Conservation (phyloP, 1,284 basidiomycete species). For the Ustilago xerochloae region DNA sequence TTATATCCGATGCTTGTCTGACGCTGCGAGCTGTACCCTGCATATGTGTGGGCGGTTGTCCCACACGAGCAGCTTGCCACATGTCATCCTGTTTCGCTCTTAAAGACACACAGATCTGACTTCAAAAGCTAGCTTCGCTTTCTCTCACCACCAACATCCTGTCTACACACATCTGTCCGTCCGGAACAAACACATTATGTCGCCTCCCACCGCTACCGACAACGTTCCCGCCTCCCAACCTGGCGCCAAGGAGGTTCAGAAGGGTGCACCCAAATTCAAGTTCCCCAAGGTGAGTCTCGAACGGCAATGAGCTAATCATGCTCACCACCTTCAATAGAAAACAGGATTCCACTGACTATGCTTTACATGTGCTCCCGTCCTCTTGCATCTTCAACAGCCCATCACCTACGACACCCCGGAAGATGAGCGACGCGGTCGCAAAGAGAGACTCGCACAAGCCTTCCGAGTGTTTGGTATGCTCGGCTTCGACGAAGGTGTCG, state of each 20-base stretch:
- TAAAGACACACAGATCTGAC: no score
- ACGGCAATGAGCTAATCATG: background rate
- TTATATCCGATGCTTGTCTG: background rate
- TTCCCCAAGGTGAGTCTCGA: slow-evolving; percentile 36
- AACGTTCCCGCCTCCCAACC: slow-evolving; percentile 38
- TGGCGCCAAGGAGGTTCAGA: slow-evolving; percentile 51
- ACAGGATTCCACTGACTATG: no score
- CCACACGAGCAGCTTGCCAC: background rate
- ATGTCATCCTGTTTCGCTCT: background rate
- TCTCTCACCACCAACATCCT: background rate
- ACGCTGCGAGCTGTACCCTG: no score
- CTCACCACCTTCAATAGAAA: background rate
- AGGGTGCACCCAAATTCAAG: slow-evolving; percentile 54
- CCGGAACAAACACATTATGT: slow-evolving; percentile 18
- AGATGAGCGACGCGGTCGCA: slow-evolving; percentile 72
- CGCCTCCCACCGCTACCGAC: slow-evolving; percentile 48
- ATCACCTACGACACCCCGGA: slow-evolving; percentile 69
- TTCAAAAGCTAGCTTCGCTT: background rate
- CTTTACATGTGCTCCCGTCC: no score
- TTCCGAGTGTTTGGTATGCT: slow-evolving; percentile 73
- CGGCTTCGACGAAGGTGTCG: slow-evolving; percentile 74
- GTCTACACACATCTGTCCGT: no score
- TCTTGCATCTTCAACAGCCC: no score
- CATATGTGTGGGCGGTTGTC: no score
- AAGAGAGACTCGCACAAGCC: slow-evolving; percentile 73